These are phyloP conservation scores for Schoenoplectus triqueter DNA, from an alignment of 202 grass and related monocot genomes.

Conservation along the genomic window DNA sequence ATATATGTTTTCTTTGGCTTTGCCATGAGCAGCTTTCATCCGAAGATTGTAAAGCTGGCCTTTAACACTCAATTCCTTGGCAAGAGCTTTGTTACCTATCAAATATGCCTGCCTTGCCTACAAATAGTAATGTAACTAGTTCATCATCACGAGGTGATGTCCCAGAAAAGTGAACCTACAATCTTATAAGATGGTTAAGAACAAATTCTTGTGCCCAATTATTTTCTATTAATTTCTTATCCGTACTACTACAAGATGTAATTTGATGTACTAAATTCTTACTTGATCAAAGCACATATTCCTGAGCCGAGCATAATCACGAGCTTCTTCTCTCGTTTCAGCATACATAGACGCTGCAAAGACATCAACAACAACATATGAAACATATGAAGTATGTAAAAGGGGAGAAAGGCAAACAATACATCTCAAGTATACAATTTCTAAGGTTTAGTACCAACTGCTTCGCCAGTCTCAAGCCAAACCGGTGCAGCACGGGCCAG, in stretches of 20 bases:
- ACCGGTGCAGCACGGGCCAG: conserved; percentile 51
- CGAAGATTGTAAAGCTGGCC: conserved; percentile 79
- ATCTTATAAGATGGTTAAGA: not conserved
- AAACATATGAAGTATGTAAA: conserved; percentile 38
- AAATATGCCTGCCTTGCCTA: conserved; percentile 92
- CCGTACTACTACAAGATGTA: not conserved
- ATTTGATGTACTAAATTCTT: conserved; percentile 36
- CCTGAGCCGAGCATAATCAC: conserved; percentile 82
- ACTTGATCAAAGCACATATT: conserved; percentile 99
- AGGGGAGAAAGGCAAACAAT: conserved; percentile 8
- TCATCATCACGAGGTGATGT: conserved; percentile 11
- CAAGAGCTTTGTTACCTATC: conserved; percentile 88
- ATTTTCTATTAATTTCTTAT: not conserved
- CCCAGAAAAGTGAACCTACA: conserved; percentile 4
- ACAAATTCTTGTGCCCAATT: not conserved
- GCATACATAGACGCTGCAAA: conserved; percentile 75
- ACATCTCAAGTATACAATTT: conserved; percentile 30
- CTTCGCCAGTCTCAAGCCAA: conserved; percentile 97
- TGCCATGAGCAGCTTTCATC: conserved; percentile 96
- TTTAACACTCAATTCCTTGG: conserved; percentile 88
- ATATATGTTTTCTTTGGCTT: conserved; percentile 93
- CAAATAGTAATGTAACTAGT: conserved; percentile 37
- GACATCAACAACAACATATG: conserved; percentile 20
- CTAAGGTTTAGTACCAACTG: conserved; percentile 71
- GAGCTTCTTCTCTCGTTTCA: conserved; percentile 91